Percentiles rank a stretch among this genome's conserved stretches.
Conservation (phyloP, 2,329 filamentous ascomycete species). For the Phialophora macrospora region DNA sequence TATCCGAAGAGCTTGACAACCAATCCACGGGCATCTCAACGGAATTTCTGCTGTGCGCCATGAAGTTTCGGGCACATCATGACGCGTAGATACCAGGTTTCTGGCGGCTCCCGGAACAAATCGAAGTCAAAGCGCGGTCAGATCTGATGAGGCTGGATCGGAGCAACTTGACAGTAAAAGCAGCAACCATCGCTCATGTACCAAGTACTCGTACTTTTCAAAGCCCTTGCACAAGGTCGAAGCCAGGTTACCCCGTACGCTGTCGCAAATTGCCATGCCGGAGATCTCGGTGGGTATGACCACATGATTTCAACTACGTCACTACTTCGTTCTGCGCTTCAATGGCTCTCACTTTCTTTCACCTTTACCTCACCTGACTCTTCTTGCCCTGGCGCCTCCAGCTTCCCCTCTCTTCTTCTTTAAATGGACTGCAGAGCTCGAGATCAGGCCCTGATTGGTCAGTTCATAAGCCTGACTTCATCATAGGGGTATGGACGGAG, state of each 20-base stretch:
- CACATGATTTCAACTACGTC: slow-evolving; percentile 6
- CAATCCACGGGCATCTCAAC: not conserved
- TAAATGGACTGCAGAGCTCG: not conserved
- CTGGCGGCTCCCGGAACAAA: not conserved
- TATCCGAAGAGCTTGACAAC: not conserved
- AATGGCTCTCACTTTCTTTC: slow-evolving; percentile 1
- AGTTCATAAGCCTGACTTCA: not conserved
- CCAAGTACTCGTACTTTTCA: too few relatives aligned
- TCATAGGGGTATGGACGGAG: not conserved
- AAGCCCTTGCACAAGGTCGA: too few relatives aligned
- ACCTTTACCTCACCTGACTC: not conserved
- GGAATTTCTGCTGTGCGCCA: slow-evolving; percentile 8
- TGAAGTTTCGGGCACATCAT: slow-evolving; percentile 19
- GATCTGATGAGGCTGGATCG: not conserved
- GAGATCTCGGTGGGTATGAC: too few relatives aligned
- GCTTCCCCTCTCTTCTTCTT: not conserved
- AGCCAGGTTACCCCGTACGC: not conserved
- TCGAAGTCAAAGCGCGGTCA: slow-evolving; percentile 3
- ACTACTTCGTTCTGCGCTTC: not conserved
- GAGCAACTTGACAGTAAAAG: not conserved
- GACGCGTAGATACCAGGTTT: slow-evolving; percentile 14
- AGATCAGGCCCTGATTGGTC: not conserved
- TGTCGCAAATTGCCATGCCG: not conserved
- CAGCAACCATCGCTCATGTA: not conserved
- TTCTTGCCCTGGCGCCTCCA: not conserved